Conservation (phyloP, 2,329 filamentous ascomycete species). For the Dothiorella sarmentorum region DNA sequence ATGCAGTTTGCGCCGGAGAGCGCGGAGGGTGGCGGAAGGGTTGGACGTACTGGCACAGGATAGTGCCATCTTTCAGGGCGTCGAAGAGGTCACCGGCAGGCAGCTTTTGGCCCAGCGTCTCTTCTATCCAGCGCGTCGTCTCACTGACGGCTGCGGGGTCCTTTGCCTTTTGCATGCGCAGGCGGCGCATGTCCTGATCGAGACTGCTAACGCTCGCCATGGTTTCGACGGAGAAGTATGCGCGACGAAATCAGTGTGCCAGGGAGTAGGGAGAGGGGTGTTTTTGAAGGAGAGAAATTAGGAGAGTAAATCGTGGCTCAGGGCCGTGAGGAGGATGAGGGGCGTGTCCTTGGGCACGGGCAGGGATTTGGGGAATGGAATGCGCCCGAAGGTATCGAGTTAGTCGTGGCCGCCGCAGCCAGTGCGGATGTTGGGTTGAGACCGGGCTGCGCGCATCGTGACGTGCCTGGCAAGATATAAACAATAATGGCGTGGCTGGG, state of each 20-base stretch:
- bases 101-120: constrained; percentile 69
- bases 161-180: constrained; percentile 92
- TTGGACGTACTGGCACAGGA: constrained; percentile 73
- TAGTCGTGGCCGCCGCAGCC: constrained; percentile 9
- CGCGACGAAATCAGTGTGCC: not conserved
- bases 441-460: not conserved
- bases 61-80: constrained; percentile 82
- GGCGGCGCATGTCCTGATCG: constrained; percentile 89
- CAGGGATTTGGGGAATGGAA: constrained; percentile 12
- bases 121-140: constrained; percentile 80
- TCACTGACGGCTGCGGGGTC: constrained; percentile 88
- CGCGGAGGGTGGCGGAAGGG: not conserved
- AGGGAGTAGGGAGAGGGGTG: constrained; percentile 21
- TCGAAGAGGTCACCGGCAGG: constrained; percentile 75
- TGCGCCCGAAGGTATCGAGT: not conserved
- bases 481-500: not conserved
- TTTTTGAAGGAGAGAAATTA: not conserved
- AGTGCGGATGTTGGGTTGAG: constrained; percentile 4
- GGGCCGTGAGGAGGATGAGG: constrained; percentile 4
- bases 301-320: constrained; percentile 11
- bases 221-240: constrained; percentile 17
- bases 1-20: not conserved
- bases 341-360: constrained; percentile 14
- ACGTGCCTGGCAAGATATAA: not conserved
- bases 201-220: constrained; percentile 95